Conservation (phyloP, 371 early-diverging fungal species). For the Choanephora cucurbitarum region DNA sequence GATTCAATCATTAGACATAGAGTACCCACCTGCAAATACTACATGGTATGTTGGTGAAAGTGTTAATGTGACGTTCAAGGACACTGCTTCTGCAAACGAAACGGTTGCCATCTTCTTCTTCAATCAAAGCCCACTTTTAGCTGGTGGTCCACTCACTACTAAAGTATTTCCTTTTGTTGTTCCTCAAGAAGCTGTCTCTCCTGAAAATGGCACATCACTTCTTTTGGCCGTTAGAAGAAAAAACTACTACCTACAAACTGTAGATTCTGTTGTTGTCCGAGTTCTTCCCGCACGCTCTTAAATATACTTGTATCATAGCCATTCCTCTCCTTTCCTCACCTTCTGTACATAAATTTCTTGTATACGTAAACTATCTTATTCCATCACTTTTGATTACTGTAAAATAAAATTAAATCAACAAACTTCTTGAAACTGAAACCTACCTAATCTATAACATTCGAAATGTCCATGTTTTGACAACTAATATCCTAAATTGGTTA, state of each 20-base stretch:
- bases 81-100: conserved; percentile 7
- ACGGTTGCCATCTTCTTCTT: conserved; percentile 39
- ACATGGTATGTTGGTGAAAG: conserved; percentile 42
- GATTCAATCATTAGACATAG: neutral
- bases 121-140: conserved; percentile 8
- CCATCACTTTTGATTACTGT: too few species aligned
- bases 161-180: conserved; percentile 31
- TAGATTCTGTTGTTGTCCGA: conserved; percentile 28
- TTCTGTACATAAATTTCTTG: too few species aligned
- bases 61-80: conserved; percentile 27
- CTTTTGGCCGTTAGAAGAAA: conserved; percentile 38
- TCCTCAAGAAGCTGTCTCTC: conserved; percentile 25
- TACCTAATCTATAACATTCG: too few species aligned
- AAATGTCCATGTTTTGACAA: too few species aligned
- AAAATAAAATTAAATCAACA: too few species aligned
- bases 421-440: too few species aligned
- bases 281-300: conserved; percentile 3
- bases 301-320: neutral
- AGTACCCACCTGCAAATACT: conserved; percentile 26
- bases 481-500: too few species aligned
- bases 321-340: neutral
- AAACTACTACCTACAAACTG: conserved; percentile 26
- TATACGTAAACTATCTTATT: too few species aligned
- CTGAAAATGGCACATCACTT: conserved; percentile 21
- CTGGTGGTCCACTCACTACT: conserved; percentile 27